phyloP scores from a whole-genome alignment of 169 alveolate species.

The Plasmodium coatneyi region DNA sequence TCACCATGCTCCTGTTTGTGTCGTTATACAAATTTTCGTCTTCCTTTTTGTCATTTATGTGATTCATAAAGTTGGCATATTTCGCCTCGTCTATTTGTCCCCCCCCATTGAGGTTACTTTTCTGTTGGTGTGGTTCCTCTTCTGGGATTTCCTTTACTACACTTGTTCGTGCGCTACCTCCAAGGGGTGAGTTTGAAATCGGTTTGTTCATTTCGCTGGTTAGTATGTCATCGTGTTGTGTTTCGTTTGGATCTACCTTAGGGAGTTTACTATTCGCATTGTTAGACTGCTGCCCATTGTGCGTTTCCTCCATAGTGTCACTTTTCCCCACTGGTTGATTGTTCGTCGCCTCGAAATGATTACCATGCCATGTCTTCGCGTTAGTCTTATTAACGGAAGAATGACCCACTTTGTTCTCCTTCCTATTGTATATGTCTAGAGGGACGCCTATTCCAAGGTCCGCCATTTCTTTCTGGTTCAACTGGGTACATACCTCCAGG shows the following conservation, averaged over 20 bases:
- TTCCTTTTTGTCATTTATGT: background rate
- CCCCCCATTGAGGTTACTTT: background rate
- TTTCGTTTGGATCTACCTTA: background rate
- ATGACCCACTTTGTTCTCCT: background rate
- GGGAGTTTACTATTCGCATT: background rate
- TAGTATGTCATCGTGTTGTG: background rate
- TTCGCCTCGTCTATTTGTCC: background rate
- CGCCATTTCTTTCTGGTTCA: background rate
- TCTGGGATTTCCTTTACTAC: background rate
- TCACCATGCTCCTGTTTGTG: constrained; percentile 4
- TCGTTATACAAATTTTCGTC: constrained; percentile 14
- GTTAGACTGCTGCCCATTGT: background rate
- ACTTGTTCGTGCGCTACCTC: background rate
- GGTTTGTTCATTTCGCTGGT: background rate
- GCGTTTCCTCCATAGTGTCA: background rate
- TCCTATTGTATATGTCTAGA: constrained; percentile 22
- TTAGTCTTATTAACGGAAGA: background rate
- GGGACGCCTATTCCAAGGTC: constrained; percentile 7
- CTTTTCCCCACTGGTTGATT: background rate
- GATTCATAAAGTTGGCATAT: background rate
- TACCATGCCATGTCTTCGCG: background rate
- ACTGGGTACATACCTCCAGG: background rate
- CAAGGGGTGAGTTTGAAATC: background rate
- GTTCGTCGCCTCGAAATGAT: background rate
- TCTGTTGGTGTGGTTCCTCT: background rate